Conservation (phyloP, 257 asterid genomes). For the Craterostigma plantagineum region DNA sequence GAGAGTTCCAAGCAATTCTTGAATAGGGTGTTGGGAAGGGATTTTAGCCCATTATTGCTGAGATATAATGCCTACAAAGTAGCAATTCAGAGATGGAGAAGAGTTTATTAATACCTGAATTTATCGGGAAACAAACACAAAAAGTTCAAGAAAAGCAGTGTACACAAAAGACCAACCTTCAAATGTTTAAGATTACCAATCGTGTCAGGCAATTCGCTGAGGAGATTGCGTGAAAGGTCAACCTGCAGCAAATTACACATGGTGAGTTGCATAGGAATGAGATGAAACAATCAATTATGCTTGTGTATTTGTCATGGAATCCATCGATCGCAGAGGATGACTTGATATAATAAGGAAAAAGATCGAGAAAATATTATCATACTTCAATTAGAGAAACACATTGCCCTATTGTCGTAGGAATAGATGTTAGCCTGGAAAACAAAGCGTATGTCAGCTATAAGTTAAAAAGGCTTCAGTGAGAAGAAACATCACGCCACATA, state of each 20-base stretch:
- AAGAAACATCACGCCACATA: no score
- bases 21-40: conserved; percentile 51
- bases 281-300: no score
- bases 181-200: conserved; percentile 31
- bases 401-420: conserved; percentile 51
- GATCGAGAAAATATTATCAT: conserved; percentile 7
- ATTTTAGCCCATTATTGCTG: conserved; percentile 52
- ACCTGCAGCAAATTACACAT: conserved; percentile 34
- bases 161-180: conserved; percentile 34
- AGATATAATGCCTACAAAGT: conserved; percentile 54
- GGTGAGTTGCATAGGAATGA: not conserved
- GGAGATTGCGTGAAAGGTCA: conserved; percentile 69
- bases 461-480: not conserved
- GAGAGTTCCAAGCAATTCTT: conserved; percentile 55
- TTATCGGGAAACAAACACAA: not conserved
- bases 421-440: conserved; percentile 40
- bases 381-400: conserved; percentile 77
- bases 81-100: conserved; percentile 1
- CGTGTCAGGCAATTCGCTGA: conserved; percentile 59
- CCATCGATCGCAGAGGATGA: not conserved
- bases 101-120: not conserved
- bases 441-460: not conserved
- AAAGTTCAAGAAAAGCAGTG: not conserved
- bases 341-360: not conserved
- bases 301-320: not conserved